Base-by-base conservation (phyloP, 2,329 filamentous ascomycete genomes). In the Pestalotiopsis sp. region DNA sequence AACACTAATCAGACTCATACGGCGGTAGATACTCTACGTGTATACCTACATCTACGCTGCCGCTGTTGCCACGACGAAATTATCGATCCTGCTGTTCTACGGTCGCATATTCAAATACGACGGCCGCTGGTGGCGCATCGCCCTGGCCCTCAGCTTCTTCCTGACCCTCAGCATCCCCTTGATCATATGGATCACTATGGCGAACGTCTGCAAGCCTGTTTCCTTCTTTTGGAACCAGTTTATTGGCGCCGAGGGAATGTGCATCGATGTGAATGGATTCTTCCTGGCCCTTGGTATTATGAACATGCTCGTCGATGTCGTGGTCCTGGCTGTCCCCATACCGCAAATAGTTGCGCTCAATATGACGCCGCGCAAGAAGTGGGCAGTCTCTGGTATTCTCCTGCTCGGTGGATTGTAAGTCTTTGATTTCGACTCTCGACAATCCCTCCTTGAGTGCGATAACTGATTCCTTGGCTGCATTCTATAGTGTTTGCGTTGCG, bases 171-270 rank as follows among this genome's bases (percentile, higher is more conserved):
- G 27, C 31, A 25, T 25, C 14, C 59, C 59, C 31, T 20, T 62
- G 27, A 62, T 62, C 27, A 62, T 62, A 36, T 62, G 59, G 59
- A 20, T 62, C 13, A 62, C 59, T 6, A 62, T 62, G 59, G 59
- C 36, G 20, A 62, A 38, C 12, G 23, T 14, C 27, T 62, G 36
- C 36, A 36, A 36, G 31, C 59, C 59, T 4, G 59, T 62, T 2
- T 62, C 27, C n/a, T 20, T 25, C 31, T 62, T 62, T 31, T 62
- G 59, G 59, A 62, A 38, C 25, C 59, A 38, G 27, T 62, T n/a
- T n/a, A 38, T 62, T 5, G 59, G 36, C 27, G 23, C 27, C 14
- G 5, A 20, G 12, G 59, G 59, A 4, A 62, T 4, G 4, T 62
- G 59, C 27, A 62, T 62, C 14, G 59, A 62, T n/a, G 31, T 39